Percentiles rank a stretch among this genome's conserved stretches.
Evolutionary conservation across 2,329 filamentous ascomycete species (phyloP).

Genomic region (Sarocladiaceae sp.): DNA sequence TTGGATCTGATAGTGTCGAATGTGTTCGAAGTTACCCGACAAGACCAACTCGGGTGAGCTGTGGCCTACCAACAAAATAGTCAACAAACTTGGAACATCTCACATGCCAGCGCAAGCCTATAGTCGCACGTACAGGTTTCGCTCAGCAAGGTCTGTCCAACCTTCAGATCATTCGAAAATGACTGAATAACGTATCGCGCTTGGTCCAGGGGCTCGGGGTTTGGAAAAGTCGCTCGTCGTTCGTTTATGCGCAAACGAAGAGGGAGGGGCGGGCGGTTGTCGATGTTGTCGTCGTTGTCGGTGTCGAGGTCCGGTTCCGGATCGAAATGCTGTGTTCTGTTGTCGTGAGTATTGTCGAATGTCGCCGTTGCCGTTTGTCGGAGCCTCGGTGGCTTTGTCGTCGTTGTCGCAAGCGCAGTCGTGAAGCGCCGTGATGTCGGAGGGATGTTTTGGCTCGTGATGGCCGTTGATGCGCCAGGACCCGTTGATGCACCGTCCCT

Average conservation of each 20-base stretch:
- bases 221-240: not conserved
- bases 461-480: slow-evolving; percentile 17
- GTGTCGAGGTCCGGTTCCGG: not conserved
- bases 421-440: slow-evolving; percentile 7
- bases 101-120: no score
- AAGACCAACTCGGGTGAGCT: no score
- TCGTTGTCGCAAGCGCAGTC: slow-evolving; percentile 8
- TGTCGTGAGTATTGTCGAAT: not conserved
- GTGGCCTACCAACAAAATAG: no score
- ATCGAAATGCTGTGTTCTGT: not conserved
- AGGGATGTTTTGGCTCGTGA: slow-evolving; percentile 22
- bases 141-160: no score
- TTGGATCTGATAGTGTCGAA: no score
- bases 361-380: not conserved
- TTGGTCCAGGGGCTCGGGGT: not conserved
- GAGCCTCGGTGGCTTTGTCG: slow-evolving; percentile 1
- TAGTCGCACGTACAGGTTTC: no score
- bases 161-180: no score
- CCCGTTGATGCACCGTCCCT: slow-evolving; percentile 8
- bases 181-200: no score
- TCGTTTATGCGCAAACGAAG: slow-evolving; percentile 3
- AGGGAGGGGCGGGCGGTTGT: not conserved
- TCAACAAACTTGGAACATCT: no score
- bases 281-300: not conserved
- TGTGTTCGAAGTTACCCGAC: no score